phyloP scores from a whole-genome alignment of 345 rosid species.

The Melaleuca alternifolia region DNA sequence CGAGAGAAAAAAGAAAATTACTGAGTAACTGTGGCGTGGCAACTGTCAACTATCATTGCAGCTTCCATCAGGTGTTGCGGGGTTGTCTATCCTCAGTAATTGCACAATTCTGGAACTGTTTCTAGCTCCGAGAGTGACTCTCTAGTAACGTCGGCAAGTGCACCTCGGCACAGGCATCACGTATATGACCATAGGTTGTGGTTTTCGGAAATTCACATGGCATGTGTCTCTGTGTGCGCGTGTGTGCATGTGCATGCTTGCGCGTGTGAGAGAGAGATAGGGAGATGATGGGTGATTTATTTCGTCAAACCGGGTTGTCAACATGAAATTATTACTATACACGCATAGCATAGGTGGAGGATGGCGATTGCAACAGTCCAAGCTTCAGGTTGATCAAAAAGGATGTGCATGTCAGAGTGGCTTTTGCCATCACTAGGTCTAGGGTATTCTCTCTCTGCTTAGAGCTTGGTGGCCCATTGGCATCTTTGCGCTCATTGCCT shows the following conservation, averaged over 20 bases:
- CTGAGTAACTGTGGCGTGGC: background rate
- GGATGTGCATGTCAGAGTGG: background rate
- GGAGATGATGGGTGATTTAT: background rate
- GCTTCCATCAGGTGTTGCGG: background rate
- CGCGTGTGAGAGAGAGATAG: background rate
- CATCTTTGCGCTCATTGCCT: background rate
- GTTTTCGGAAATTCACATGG: background rate
- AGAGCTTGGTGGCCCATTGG: background rate
- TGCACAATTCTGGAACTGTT: background rate
- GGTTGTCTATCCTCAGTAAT: background rate
- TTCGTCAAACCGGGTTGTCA: background rate
- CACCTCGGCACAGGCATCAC: background rate
- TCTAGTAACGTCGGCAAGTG: background rate
- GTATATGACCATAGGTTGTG: background rate
- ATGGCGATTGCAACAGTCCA: background rate
- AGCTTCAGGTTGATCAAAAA: background rate
- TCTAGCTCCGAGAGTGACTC: background rate
- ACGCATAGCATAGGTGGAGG: background rate
- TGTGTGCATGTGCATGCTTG: accelerated
- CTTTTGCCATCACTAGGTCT: background rate
- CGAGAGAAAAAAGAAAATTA: background rate
- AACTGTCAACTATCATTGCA: background rate
- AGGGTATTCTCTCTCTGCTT: background rate
- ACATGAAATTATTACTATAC: background rate
- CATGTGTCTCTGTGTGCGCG: background rate